A percentile compares a stretch with the other conserved stretches of the same genome.
Evolutionary conservation across 2,329 filamentous ascomycete species (phyloP).

Genomic region (Diaporthe helianthi): DNA sequence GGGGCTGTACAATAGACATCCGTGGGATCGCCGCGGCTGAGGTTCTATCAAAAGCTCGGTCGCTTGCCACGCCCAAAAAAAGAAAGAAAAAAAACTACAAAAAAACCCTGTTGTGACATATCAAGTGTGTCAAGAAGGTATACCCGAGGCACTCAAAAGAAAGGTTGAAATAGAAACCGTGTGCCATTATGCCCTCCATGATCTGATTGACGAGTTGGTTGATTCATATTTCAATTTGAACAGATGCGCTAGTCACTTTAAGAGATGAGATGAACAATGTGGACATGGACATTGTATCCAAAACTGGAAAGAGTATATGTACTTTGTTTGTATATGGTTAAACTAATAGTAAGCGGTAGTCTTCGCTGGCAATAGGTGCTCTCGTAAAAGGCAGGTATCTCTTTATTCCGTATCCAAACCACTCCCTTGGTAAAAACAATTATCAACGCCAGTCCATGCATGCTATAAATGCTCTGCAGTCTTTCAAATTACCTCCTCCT

Average conservation of each 20-base stretch:
- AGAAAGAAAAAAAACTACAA: too few species aligned
- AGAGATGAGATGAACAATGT: background rate
- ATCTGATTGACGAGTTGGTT: background rate
- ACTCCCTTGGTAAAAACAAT: background rate
- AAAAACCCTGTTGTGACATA: background rate
- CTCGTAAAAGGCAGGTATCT: conserved; percentile 27
- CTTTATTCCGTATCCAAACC: background rate
- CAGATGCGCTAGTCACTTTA: background rate
- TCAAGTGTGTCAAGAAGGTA: conserved; percentile 1
- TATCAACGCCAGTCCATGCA: conserved; percentile 22
- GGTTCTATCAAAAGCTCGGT: background rate
- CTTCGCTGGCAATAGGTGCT: conserved; percentile 12
- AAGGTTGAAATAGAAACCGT: background rate
- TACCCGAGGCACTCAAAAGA: background rate
- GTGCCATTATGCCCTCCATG: too few species aligned
- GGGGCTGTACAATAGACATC: conserved; percentile 1
- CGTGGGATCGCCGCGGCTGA: background rate
- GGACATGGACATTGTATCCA: background rate
- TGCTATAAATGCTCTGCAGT: conserved; percentile 4
- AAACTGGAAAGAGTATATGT: conserved; percentile 11
- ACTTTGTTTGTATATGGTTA: conserved; percentile 7
- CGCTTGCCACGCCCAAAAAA: background rate
- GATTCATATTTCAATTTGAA: background rate
- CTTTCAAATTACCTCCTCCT: conserved; percentile 13
- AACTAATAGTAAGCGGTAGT: conserved; percentile 16